Base-by-base conservation (phyloP, 257 asterid species). In the Gentiana dahurica region DNA sequence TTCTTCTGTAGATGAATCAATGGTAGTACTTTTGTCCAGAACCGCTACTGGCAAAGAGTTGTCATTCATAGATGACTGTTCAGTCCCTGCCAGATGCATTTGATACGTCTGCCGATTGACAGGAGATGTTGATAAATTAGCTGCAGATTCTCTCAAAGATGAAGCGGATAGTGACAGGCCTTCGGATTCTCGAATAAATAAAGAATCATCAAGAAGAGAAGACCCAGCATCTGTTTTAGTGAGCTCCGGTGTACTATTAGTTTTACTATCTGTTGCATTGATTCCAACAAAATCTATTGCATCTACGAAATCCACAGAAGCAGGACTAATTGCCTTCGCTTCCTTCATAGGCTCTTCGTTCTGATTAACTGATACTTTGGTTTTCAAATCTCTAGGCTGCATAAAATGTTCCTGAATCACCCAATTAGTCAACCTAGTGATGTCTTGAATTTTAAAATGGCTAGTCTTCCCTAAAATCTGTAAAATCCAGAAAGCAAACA, bases 401-500 rank as follows among this genome's bases (percentile, higher is more conserved):
- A 74, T 59, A 41, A 59, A 63, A 56, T 38, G 49, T 59, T 74
- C 76, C 63, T 61, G 69, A 65, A 65, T 61, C 62, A 69, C 71
- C 89, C 79, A 62, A 65, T 75, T 75, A 63, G 71, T 63, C 71
- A 70, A 65, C 64, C 76, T 63, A 66, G 75, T 72, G 54, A 79
- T 66, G 43, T 75, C 86, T 64, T 70, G 75, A 53, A 76, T 58
- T 71, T 83, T 63, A 49, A 79, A 79, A 57, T 71, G 77, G 39
- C 59, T 78, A 43, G 77, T 67, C 77, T 64, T 68, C 68, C 80
- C 88, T 66, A 91, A 57, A 67, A 80, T 72, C 97, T 89, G 65
- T 46, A 58, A 57, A 36, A 54, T 61, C 36, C 46, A 60, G 48
- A 49, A 65, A 63, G 41, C 61, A 75, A 69, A 51, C 73, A 71